Base-by-base conservation (phyloP, 176 grass and related monocot genomes). In the Alloteropsis semialata region DNA sequence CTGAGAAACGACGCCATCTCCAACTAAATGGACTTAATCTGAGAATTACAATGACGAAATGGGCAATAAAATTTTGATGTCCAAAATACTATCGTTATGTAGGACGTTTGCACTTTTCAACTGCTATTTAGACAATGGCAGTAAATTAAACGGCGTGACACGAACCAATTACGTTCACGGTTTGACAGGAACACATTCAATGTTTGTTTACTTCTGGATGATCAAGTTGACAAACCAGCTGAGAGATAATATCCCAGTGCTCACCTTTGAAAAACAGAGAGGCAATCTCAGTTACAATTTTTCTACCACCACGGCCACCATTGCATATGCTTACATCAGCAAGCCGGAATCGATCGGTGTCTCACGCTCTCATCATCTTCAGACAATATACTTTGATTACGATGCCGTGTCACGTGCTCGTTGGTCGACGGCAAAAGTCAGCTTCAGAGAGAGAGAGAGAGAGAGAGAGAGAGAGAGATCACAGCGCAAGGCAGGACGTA, bases 351-450 rank as follows among this genome's bases (percentile, higher is more conserved):
- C 32, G 44, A 58, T 66, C 32, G 44, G 25, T 65, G 15, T 28
- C 72, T 42, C 56, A 15, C 6, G 28, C 69, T 71, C 42, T 60
- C 41, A 49, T 84, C 78, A 49, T 39, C 62, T 3, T 6, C n/a
- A 0, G 62, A 58, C 60, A 48, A 18, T 10, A 17, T 28, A 59
- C 59, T 80, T 88, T 69, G 49, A 81, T 70, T 63, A 70, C 21
- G 24, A 37, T 69, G 53, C 34, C 87, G 82, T 85, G 82, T 85
- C 87, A 76, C 55, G 18, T n/a, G 51, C 70, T 76, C 8, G 21
- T 77, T 85, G 61, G 87, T 13, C 63, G 28, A 12, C 21, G 36
- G 19, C 71, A 53, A 89, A 61, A 81, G 87, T 85, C 87, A 81
- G 82, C 87, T 69, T 22, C 18, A 30, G 59, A 72, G 17, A 32